Conservation (phyloP, 306 rosid species). For the Styphnolobium japonicum region DNA sequence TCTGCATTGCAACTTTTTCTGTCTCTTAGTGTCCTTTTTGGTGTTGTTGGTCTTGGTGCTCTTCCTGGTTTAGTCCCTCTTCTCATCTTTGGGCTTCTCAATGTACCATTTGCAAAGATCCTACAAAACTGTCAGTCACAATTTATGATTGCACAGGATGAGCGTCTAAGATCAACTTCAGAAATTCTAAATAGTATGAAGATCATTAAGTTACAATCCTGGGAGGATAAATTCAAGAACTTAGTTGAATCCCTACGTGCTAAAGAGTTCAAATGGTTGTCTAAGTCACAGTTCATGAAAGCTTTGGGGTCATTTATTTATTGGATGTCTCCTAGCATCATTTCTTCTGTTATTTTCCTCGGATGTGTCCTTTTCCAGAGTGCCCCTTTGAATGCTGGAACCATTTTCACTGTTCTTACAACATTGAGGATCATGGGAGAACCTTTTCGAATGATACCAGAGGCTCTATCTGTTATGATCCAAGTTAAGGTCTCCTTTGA, state of each 20-base stretch:
- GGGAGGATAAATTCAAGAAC: constrained; percentile 72
- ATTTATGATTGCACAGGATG: constrained; percentile 74
- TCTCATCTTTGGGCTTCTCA: constrained; percentile 53
- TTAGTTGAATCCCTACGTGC: constrained; percentile 44
- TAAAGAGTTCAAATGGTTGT: constrained; percentile 63
- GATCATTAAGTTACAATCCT: constrained; percentile 74
- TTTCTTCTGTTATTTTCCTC: constrained; percentile 57
- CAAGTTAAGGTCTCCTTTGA: constrained; percentile 79
- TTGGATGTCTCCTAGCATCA: constrained; percentile 73
- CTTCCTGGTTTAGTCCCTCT: constrained; percentile 64
- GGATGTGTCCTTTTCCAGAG: constrained; percentile 52
- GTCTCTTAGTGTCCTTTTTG: constrained; percentile 44
- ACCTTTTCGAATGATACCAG: constrained; percentile 76
- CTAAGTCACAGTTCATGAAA: constrained; percentile 42
- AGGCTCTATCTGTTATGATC: constrained; percentile 63
- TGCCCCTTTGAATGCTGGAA: constrained; percentile 71
- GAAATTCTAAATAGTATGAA: constrained; percentile 82
- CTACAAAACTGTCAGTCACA: constrained; percentile 57
- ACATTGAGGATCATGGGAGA: constrained; percentile 62
- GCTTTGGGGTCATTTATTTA: constrained; percentile 41
- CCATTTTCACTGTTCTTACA: constrained; percentile 73
- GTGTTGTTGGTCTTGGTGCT: constrained; percentile 67
- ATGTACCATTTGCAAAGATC: constrained; percentile 58
- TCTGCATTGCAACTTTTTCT: constrained; percentile 43
- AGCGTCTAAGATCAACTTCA: constrained; percentile 72